These are phyloP conservation scores for Phytophthora rubi DNA, from an alignment of 352 stramenopile species.

Conservation along the genomic window DNA sequence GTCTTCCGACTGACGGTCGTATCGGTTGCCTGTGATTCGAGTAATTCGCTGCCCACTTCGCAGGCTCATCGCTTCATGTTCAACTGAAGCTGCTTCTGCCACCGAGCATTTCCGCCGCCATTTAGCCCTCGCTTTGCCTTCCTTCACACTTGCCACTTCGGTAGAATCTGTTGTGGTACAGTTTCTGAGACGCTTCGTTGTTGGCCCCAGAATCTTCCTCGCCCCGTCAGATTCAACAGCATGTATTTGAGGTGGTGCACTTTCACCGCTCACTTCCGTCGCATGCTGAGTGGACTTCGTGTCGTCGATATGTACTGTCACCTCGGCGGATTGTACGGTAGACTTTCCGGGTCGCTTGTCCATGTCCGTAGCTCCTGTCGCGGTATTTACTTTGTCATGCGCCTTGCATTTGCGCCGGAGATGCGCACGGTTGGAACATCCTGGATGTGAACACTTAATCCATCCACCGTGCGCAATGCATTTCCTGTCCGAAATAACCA, in stretches of 20 bases:
- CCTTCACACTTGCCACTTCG: background rate
- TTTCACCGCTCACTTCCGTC: background rate
- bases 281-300: background rate
- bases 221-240: background rate
- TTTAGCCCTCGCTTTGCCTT: background rate
- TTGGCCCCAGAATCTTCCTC: background rate
- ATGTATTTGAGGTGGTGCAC: no score
- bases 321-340: background rate
- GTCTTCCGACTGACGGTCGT: conserved; percentile 25
- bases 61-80: conserved; percentile 4
- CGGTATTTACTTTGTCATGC: background rate
- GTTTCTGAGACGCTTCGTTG: background rate
- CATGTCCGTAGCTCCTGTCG: background rate
- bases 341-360: background rate
- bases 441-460: conserved; percentile 9
- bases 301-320: background rate
- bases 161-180: background rate
- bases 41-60: conserved; percentile 10
- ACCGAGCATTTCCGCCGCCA: background rate
- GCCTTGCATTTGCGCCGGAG: conserved; percentile 8
- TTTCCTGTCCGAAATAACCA: conserved; percentile 15
- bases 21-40: background rate
- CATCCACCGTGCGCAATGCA: conserved; percentile 16
- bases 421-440: conserved; percentile 17
- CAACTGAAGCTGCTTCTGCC: background rate